phyloP scores from a whole-genome alignment of 2,329 filamentous ascomycete species.

The Botrytis tulipae region DNA sequence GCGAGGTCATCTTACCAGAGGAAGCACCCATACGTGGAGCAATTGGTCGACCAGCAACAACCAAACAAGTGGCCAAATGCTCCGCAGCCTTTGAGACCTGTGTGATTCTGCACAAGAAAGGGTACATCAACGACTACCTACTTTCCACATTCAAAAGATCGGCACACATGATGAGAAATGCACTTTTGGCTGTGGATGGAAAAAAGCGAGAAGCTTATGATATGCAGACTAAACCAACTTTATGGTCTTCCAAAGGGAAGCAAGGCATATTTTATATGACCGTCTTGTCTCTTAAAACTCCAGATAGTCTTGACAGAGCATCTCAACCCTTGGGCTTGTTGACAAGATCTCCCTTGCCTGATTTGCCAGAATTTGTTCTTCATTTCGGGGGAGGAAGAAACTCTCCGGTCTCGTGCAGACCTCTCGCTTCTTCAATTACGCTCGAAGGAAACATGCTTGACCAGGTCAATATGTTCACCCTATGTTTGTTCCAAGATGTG shows the following conservation, averaged over 20 bases:
- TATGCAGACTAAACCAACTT: conserved; percentile 74
- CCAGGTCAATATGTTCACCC: conserved; percentile 67
- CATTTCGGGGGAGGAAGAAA: conserved; percentile 65
- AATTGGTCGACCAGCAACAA: conserved; percentile 60
- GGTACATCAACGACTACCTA: conserved; percentile 70
- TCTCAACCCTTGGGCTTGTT: conserved; percentile 69
- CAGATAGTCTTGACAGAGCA: conserved; percentile 54
- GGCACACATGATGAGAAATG: conserved; percentile 82
- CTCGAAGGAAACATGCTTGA: conserved; percentile 47
- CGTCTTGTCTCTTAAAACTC: conserved; percentile 56
- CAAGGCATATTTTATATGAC: conserved; percentile 60
- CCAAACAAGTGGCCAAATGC: conserved; percentile 78
- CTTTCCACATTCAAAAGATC: conserved; percentile 70
- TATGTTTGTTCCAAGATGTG: conserved; percentile 75
- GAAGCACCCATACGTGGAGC: conserved; percentile 67
- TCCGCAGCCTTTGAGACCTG: conserved; percentile 87
- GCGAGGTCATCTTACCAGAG: conserved; percentile 76
- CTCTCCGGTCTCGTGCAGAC: conserved; percentile 55
- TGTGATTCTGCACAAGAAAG: conserved; percentile 61
- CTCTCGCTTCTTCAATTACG: conserved; percentile 46
- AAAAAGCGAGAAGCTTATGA: conserved; percentile 72
- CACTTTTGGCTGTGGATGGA: conserved; percentile 73
- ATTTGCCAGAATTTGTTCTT: conserved; percentile 65
- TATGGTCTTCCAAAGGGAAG: conserved; percentile 59
- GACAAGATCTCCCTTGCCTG: conserved; percentile 63